Evolutionary conservation across 371 early-diverging fungal genomes (phyloP).

Genomic region (Apophysomyces variabilis): DNA sequence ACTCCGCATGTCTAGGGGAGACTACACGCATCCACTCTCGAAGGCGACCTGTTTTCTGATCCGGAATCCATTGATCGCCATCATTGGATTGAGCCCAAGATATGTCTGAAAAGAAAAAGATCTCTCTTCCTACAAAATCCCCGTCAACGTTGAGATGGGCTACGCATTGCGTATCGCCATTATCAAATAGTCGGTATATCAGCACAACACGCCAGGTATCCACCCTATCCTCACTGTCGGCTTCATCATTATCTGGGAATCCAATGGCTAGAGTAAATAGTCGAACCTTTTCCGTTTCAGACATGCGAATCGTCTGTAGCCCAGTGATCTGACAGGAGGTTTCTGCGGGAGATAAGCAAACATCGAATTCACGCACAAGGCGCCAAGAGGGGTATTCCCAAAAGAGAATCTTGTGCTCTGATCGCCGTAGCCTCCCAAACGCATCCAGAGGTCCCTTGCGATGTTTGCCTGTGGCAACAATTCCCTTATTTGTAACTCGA

Average conservation of each 20-base stretch:
- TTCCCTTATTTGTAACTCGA: constrained; percentile 31
- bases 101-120: constrained; percentile 40
- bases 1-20: constrained; percentile 26
- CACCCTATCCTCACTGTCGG: constrained; percentile 31
- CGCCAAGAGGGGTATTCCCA: constrained; percentile 43
- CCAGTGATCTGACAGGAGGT: constrained; percentile 43
- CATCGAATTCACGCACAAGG: constrained; percentile 34
- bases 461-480: constrained; percentile 43
- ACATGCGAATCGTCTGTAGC: constrained; percentile 35
- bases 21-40: constrained; percentile 35
- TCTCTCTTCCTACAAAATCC: constrained; percentile 36
- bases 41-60: constrained; percentile 14
- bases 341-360: constrained; percentile 27
- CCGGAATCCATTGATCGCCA: constrained; percentile 15
- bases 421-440: constrained; percentile 15
- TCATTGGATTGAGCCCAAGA: constrained; percentile 34
- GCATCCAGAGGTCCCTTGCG: constrained; percentile 15
- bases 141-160: constrained; percentile 30
- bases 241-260: constrained; percentile 18
- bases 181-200: constrained; percentile 39
- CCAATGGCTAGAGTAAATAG: constrained; percentile 38
- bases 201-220: constrained; percentile 39
- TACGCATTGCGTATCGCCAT: constrained; percentile 36
- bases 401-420: constrained; percentile 42
- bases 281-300: constrained; percentile 19